These are phyloP conservation scores for Coemansia sp. DNA, from an alignment of 192 early-diverging fungal species.

Conservation along the genomic window DNA sequence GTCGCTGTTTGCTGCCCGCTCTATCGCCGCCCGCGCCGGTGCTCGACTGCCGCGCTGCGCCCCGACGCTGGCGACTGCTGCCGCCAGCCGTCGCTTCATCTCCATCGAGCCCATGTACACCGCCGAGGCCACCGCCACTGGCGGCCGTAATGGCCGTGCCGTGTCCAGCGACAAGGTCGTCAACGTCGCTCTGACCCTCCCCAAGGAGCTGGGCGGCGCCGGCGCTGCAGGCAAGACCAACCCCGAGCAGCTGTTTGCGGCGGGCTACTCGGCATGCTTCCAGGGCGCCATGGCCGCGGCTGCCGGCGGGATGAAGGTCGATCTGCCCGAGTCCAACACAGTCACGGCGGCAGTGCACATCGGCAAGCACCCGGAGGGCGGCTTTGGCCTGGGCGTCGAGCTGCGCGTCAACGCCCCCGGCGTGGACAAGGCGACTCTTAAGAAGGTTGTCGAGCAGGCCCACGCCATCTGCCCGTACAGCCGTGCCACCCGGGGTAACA, in stretches of 20 bases:
- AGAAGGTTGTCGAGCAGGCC: constrained; percentile 47
- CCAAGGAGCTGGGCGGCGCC: constrained; percentile 55
- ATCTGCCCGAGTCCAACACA: constrained; percentile 41
- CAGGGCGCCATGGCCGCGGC: constrained; percentile 54
- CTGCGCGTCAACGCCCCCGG: constrained; percentile 45
- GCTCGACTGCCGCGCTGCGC: constrained; percentile 5
- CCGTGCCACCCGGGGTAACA: constrained; percentile 50
- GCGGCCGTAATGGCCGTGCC: constrained; percentile 54
- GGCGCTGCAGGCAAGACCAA: constrained; percentile 52
- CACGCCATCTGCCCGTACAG: constrained; percentile 56
- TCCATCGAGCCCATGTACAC: constrained; percentile 56
- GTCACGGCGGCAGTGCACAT: constrained; percentile 48
- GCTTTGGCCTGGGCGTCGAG: constrained; percentile 51
- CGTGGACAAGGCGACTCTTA: constrained; percentile 37
- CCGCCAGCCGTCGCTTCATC: constrained; percentile 22
- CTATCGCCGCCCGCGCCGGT: constrained; percentile 20
- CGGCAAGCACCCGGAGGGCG: constrained; percentile 49
- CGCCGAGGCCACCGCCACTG: constrained; percentile 50
- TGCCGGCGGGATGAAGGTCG: constrained; percentile 41
- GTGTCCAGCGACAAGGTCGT: constrained; percentile 51
- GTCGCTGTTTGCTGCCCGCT: constrained; percentile 21
- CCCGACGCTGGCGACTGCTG: neutral
- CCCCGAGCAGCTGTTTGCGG: constrained; percentile 56
- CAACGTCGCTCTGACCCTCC: constrained; percentile 48
- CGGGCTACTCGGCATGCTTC: constrained; percentile 56